A percentile compares a stretch with the other conserved stretches of the same genome.
Conservation (phyloP, 2,329 filamentous ascomycete species). For the Lasiodiplodia theobromae region DNA sequence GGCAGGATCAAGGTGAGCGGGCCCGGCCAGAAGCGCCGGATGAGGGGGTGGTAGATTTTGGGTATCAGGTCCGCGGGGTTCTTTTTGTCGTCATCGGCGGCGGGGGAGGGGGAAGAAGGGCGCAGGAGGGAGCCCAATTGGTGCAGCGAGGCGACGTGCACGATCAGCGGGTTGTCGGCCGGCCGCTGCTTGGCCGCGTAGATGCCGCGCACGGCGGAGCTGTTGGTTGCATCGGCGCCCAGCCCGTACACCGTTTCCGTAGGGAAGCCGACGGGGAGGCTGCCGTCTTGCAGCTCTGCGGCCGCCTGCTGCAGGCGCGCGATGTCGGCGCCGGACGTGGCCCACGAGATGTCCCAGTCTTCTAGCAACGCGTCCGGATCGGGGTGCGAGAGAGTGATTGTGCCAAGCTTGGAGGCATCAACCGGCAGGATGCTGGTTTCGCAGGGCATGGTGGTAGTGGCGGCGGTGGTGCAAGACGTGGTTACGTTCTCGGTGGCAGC, state of each 20-base stretch:
- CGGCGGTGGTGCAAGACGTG: neutral
- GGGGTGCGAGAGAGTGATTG: conserved; percentile 38
- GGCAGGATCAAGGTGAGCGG: conserved; percentile 90
- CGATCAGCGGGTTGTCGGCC: conserved; percentile 93
- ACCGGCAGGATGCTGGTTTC: conserved; percentile 51
- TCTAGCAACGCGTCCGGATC: conserved; percentile 40
- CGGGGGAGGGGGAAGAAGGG: conserved; percentile 2
- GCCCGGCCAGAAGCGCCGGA: conserved; percentile 90
- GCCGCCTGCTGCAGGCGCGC: conserved; percentile 70
- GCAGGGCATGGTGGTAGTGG: conserved; percentile 9
- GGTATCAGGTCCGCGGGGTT: conserved; percentile 65
- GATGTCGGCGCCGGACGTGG: conserved; percentile 51
- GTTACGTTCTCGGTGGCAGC: neutral
- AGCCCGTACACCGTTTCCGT: conserved; percentile 98
- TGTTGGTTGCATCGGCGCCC: conserved; percentile 92
- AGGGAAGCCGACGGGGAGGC: conserved; percentile 88
- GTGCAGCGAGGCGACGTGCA: conserved; percentile 82
- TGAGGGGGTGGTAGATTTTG: conserved; percentile 76
- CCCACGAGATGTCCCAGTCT: conserved; percentile 43
- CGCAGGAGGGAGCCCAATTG: conserved; percentile 73
- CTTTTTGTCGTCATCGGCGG: conserved; percentile 30
- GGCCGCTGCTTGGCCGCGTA: conserved; percentile 90
- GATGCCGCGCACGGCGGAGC: conserved; percentile 84
- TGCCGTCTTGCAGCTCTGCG: conserved; percentile 66
- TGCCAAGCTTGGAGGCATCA: conserved; percentile 50